phyloP scores from a whole-genome alignment of 2,329 filamentous ascomycete genomes.

The Hirsutella rhossiliensis region DNA sequence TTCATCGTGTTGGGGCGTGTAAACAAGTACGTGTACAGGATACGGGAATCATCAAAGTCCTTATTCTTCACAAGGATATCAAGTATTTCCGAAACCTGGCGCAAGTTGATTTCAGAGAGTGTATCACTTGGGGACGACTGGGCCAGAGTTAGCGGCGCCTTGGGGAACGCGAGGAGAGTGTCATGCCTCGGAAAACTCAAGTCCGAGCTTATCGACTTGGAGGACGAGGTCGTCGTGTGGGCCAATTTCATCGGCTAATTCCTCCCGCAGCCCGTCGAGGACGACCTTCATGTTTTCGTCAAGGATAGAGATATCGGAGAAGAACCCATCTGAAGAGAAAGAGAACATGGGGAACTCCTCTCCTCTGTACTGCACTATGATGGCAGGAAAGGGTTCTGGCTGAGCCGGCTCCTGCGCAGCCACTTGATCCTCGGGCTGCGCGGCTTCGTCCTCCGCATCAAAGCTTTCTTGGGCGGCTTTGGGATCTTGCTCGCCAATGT shows the following conservation, averaged over 20 bases:
- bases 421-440: background rate
- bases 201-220: slow-evolving; percentile 37
- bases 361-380: slow-evolving; percentile 30
- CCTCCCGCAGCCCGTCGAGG: slow-evolving; percentile 29
- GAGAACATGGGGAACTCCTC: slow-evolving; percentile 31
- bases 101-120: slow-evolving; percentile 24
- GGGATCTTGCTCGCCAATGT: background rate
- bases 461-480: background rate
- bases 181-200: slow-evolving; percentile 40
- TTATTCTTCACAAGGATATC: slow-evolving; percentile 31
- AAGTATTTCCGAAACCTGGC: slow-evolving; percentile 29
- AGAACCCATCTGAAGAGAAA: slow-evolving; percentile 26
- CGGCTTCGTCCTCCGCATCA: background rate
- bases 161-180: background rate
- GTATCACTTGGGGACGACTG: slow-evolving; percentile 23
- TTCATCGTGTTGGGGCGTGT: slow-evolving; percentile 25
- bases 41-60: slow-evolving; percentile 23
- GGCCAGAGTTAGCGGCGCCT: slow-evolving; percentile 12
- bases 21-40: slow-evolving; percentile 29
- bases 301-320: slow-evolving; percentile 28
- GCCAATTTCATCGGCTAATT: slow-evolving; percentile 32
- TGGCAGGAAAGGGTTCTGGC: slow-evolving; percentile 18
- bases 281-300: slow-evolving; percentile 32
- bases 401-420: slow-evolving; percentile 2
- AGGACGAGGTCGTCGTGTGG: slow-evolving; percentile 36